These are phyloP conservation scores for Nepenthes gracilis DNA, from an alignment of 148 eudicot genomes.

Conservation along the genomic window DNA sequence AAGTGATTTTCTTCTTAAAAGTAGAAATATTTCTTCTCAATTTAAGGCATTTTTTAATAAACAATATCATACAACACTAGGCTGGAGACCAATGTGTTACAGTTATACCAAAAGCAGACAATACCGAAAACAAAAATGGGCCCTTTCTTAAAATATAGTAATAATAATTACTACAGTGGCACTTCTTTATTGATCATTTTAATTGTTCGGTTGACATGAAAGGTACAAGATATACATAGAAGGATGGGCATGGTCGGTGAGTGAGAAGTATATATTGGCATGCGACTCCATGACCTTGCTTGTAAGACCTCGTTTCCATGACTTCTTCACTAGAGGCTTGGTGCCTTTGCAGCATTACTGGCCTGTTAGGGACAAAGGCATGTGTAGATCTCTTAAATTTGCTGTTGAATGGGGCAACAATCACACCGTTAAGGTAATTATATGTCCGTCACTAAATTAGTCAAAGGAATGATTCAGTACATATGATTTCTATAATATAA, in stretches of 20 bases:
- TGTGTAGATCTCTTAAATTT: constrained; percentile 46
- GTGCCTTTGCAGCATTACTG: constrained; percentile 41
- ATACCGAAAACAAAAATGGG: no score
- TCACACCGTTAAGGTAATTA: constrained; percentile 34
- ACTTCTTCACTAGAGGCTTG: constrained; percentile 37
- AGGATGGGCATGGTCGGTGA: constrained; percentile 75
- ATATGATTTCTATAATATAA: not conserved
- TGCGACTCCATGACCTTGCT: constrained; percentile 48
- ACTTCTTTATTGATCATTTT: not conserved
- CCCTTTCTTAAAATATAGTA: no score
- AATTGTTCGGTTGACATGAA: not conserved
- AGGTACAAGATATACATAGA: constrained; percentile 58
- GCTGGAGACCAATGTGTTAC: no score
- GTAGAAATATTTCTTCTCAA: no score
- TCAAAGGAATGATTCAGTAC: not conserved
- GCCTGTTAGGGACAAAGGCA: constrained; percentile 35
- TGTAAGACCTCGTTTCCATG: constrained; percentile 31
- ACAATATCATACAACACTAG: no score
- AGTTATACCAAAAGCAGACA: no score
- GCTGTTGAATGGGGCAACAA: constrained; percentile 63
- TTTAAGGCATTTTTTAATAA: no score
- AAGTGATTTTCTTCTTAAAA: no score
- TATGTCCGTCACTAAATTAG: not conserved
- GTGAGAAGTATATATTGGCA: constrained; percentile 51
- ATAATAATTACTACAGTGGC: not conserved